Evolutionary conservation across 768 basidiomycete genomes (phyloP).

Genomic region (Exidia glandulosa): DNA sequence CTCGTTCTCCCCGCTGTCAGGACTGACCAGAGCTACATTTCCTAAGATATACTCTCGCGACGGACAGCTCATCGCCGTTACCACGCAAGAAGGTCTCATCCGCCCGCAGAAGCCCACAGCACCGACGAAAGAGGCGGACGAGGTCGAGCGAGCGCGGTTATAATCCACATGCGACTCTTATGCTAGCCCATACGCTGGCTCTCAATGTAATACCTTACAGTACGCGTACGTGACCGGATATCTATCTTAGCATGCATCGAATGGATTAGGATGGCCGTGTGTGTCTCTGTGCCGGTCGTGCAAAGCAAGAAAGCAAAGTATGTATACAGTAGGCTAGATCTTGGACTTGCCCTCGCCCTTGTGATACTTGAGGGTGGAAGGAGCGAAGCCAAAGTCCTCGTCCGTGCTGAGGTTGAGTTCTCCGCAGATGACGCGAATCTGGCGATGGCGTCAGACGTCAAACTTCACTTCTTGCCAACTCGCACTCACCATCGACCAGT

Average conservation of each 20-base stretch:
- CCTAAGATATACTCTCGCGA: slow-evolving; percentile 58
- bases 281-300: too few species aligned
- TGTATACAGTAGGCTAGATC: too few species aligned
- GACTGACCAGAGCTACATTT: slow-evolving; percentile 33
- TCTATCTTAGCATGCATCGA: too few species aligned
- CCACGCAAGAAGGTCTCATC: slow-evolving; percentile 56
- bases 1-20: not conserved
- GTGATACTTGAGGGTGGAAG: not conserved
- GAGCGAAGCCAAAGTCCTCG: not conserved
- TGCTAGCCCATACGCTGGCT: too few species aligned
- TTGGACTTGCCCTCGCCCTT: not conserved
- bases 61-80: slow-evolving; percentile 62
- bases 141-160: not conserved
- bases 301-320: not conserved
- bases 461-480: not conserved
- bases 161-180: too few species aligned
- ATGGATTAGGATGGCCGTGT: too few species aligned
- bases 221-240: too few species aligned
- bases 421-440: not conserved
- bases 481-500: slow-evolving; percentile 73
- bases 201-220: too few species aligned
- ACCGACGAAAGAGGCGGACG: not conserved
- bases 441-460: not conserved
- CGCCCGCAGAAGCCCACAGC: not conserved
- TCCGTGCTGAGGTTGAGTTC: not conserved